Evolutionary conservation across 352 stramenopile genomes (phyloP).

Genomic region (Peronosclerospora sorghi): DNA sequence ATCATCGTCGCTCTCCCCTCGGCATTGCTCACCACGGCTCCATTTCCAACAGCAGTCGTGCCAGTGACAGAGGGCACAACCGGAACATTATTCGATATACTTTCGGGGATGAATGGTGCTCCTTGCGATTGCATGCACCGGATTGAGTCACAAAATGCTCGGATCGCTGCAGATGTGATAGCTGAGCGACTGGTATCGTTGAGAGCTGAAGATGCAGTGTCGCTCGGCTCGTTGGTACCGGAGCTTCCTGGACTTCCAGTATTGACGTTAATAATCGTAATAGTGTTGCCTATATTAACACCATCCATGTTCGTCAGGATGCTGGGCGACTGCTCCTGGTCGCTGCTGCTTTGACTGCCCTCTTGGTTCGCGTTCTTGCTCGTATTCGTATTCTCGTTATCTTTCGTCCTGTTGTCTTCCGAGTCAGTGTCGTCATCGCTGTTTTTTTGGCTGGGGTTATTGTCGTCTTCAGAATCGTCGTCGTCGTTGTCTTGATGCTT

Average conservation of each 20-base stretch:
- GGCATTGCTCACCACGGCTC: neutral
- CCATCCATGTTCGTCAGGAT: slow-evolving; percentile 19
- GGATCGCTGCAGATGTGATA: slow-evolving; percentile 12
- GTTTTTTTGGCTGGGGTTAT: slow-evolving; percentile 3
- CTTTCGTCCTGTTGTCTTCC: slow-evolving; percentile 1
- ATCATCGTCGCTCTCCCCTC: neutral
- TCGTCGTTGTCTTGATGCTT: no score
- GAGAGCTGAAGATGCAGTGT: neutral
- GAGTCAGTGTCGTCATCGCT: neutral
- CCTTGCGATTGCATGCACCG: slow-evolving; percentile 3
- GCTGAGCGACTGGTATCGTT: slow-evolving; percentile 5
- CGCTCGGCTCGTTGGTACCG: neutral
- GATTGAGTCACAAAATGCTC: slow-evolving; percentile 13
- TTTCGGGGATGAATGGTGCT: neutral
- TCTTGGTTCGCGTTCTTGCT: no score
- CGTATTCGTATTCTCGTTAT: slow-evolving; percentile 4
- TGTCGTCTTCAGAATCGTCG: neutral
- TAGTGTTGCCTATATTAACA: slow-evolving; percentile 31
- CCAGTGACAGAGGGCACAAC: neutral
- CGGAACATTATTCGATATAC: neutral
- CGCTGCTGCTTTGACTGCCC: slow-evolving; percentile 3
- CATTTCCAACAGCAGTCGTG: neutral
- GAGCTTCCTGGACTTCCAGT: slow-evolving; percentile 3
- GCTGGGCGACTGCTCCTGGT: slow-evolving; percentile 13
- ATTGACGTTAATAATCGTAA: slow-evolving; percentile 26